These are phyloP conservation scores for Butyriboletus loyo DNA, from an alignment of 768 basidiomycete genomes.

Conservation along the genomic window DNA sequence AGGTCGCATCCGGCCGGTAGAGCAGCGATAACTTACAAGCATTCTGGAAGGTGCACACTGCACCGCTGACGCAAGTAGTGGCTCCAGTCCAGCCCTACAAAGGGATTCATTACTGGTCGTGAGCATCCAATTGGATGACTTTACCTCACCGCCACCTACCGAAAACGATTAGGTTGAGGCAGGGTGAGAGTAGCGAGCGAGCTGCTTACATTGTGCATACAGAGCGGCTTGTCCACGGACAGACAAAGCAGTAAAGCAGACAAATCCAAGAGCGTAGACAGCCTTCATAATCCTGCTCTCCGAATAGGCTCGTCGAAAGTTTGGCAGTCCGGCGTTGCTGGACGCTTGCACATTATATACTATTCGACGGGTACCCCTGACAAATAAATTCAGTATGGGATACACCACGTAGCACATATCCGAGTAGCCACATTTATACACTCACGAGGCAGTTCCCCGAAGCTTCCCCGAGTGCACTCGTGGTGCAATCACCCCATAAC, in stretches of 20 bases:
- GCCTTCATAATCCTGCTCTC: slow-evolving; percentile 1
- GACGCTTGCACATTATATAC: slow-evolving; percentile 3
- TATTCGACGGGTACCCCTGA: neutral
- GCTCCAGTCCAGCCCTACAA: slow-evolving; percentile 6
- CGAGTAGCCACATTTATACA: neutral
- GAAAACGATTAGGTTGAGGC: neutral
- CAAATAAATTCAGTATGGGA: neutral
- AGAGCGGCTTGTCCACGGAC: slow-evolving; percentile 7
- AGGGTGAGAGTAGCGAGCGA: neutral
- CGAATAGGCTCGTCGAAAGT: neutral
- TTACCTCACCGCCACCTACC: slow-evolving; percentile 10
- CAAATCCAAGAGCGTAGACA: neutral
- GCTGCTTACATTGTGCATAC: slow-evolving; percentile 10
- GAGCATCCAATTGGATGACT: neutral
- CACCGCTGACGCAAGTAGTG: slow-evolving; percentile 7
- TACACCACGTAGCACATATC: neutral
- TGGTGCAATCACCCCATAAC: neutral
- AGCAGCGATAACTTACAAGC: neutral
- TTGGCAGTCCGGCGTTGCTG: neutral
- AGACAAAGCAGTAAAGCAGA: neutral
- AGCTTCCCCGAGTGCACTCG: neutral
- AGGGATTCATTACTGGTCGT: neutral
- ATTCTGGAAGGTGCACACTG: slow-evolving; percentile 5
- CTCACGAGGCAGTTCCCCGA: neutral
- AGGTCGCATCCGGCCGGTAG: neutral